These are phyloP conservation scores for Aspergillus puulaauensis DNA, from an alignment of 2,329 filamentous ascomycete genomes.

Conservation along the genomic window DNA sequence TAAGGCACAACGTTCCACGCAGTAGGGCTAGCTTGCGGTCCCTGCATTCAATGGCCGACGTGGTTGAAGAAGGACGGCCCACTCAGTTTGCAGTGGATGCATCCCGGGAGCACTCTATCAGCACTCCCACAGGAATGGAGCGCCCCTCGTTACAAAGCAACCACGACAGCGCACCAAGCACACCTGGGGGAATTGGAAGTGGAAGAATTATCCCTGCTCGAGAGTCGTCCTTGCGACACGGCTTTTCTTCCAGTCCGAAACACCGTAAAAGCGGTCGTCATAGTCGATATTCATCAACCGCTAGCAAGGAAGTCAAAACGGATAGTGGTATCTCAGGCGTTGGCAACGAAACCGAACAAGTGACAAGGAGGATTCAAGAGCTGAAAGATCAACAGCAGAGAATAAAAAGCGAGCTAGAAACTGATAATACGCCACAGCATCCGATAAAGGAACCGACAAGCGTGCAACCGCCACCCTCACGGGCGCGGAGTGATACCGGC, in stretches of 20 bases:
- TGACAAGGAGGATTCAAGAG: slow-evolving; percentile 58
- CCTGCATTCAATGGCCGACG: slow-evolving; percentile 42
- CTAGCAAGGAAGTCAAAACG: slow-evolving; percentile 40
- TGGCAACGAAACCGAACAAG: slow-evolving; percentile 52
- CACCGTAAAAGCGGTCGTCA: slow-evolving; percentile 54
- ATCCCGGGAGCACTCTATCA: slow-evolving; percentile 17
- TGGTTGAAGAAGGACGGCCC: slow-evolving; percentile 38
- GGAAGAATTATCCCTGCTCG: slow-evolving; percentile 62
- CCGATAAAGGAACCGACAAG: slow-evolving; percentile 14
- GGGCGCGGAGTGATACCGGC: slow-evolving; percentile 1
- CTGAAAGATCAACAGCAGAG: slow-evolving; percentile 58
- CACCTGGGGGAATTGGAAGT: slow-evolving; percentile 41
- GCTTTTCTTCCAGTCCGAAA: slow-evolving; percentile 51
- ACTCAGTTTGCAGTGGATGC: slow-evolving; percentile 21
- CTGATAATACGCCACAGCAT: slow-evolving; percentile 33
- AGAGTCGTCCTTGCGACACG: slow-evolving; percentile 66
- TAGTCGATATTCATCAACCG: slow-evolving; percentile 38
- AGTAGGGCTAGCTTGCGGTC: slow-evolving; percentile 41
- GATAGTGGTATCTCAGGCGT: slow-evolving; percentile 40
- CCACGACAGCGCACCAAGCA: slow-evolving; percentile 26
- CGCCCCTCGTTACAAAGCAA: slow-evolving; percentile 34
- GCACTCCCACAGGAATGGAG: slow-evolving; percentile 30
- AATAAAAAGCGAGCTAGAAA: slow-evolving; percentile 51
- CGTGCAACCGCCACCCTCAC: slow-evolving; percentile 14
- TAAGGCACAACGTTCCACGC: slow-evolving; percentile 34